These are phyloP conservation scores for Arthrobotrys iridis DNA, from an alignment of 2,329 filamentous ascomycete species.

Conservation along the genomic window DNA sequence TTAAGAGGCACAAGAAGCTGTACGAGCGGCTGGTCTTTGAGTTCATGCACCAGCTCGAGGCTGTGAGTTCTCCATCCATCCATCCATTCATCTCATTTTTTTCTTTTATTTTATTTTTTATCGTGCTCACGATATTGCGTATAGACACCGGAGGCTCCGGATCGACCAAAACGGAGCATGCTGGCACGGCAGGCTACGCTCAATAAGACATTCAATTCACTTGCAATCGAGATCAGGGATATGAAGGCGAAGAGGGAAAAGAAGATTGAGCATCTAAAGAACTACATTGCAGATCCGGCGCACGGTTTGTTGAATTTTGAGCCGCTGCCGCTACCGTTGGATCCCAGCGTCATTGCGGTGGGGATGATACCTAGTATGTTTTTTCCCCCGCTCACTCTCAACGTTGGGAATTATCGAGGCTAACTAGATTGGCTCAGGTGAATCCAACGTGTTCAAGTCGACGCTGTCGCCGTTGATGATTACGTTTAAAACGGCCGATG, in stretches of 20 bases:
- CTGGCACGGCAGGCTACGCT: conserved; percentile 89
- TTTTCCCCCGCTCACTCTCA: background rate
- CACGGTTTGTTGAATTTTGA: conserved; percentile 87
- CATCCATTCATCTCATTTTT: no score
- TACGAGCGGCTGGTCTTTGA: conserved; percentile 95
- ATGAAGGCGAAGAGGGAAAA: conserved; percentile 79
- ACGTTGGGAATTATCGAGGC: background rate
- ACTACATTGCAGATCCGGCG: conserved; percentile 84
- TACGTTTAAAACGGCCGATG: conserved; percentile 82
- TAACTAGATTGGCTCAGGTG: conserved; percentile 65
- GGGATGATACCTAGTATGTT: conserved; percentile 72
- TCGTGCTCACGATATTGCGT: background rate
- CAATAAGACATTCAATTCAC: conserved; percentile 83
- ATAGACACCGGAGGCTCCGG: conserved; percentile 39
- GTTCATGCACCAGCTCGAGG: conserved; percentile 79
- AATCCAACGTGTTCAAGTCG: conserved; percentile 94
- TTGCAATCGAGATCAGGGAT: conserved; percentile 86
- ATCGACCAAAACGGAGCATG: conserved; percentile 70
- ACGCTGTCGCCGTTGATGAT: conserved; percentile 90
- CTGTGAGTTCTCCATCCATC: conserved; percentile 21
- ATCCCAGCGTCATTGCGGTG: conserved; percentile 81
- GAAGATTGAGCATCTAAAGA: conserved; percentile 86
- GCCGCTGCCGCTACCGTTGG: conserved; percentile 85
- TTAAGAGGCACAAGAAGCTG: conserved; percentile 82
- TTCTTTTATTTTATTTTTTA: background rate